A percentile compares a stretch with the other conserved stretches of the same genome.
phyloP scores from a whole-genome alignment of 257 asterid genomes.

The Handroanthus guayacan region DNA sequence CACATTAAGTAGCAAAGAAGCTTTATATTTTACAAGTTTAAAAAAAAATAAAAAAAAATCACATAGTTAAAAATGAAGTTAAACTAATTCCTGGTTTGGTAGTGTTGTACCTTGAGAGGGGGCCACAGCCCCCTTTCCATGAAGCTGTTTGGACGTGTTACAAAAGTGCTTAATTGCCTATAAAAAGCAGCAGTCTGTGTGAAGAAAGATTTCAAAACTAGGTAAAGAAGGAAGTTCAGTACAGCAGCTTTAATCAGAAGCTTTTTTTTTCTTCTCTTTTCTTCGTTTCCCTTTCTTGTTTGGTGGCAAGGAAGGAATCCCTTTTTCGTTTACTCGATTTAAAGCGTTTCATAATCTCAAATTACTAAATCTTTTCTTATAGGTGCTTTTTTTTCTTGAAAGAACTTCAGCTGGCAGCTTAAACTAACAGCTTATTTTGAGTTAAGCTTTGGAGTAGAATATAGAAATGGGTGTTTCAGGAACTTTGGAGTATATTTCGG shows the following conservation, averaged over 20 bases:
- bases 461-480: slow-evolving; percentile 73
- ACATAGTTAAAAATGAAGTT: not conserved
- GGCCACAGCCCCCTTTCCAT: slow-evolving; percentile 30
- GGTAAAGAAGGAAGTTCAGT: slow-evolving; percentile 29
- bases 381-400: not conserved
- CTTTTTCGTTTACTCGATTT: slow-evolving; percentile 20
- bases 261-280: slow-evolving; percentile 15
- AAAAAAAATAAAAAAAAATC: not conserved
- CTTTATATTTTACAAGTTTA: not conserved
- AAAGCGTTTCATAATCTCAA: slow-evolving; percentile 6
- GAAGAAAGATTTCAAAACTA: slow-evolving; percentile 37
- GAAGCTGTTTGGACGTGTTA: slow-evolving; percentile 26
- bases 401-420: slow-evolving; percentile 5
- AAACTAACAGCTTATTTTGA: not conserved
- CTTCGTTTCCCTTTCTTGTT: slow-evolving; percentile 20
- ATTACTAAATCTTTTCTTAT: not conserved
- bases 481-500: slow-evolving; percentile 77
- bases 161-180: slow-evolving; percentile 41
- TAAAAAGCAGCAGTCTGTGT: slow-evolving; percentile 44
- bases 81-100: slow-evolving; percentile 23
- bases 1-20: not conserved
- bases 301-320: slow-evolving; percentile 42
- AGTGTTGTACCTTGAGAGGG: slow-evolving; percentile 19
- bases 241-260: slow-evolving; percentile 36
- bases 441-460: not conserved